These are phyloP conservation scores for Fusarium domesticum DNA, from an alignment of 2,329 filamentous ascomycete genomes.

Conservation along the genomic window DNA sequence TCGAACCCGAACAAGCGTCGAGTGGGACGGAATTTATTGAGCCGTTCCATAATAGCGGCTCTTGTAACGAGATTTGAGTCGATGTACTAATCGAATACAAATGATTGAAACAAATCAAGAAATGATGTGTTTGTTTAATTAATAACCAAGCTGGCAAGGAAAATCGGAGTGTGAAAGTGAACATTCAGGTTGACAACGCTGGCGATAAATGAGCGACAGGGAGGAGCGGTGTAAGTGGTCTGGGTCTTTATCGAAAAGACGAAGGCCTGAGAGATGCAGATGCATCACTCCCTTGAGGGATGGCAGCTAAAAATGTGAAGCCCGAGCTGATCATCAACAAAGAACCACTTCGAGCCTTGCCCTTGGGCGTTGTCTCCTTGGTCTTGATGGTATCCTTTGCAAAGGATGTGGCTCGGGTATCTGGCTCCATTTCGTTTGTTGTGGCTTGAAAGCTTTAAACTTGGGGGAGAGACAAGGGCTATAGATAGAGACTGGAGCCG, in stretches of 20 bases:
- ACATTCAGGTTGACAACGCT: conserved; percentile 8
- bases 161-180: neutral
- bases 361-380: conserved; percentile 23
- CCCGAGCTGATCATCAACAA: conserved; percentile 29
- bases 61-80: conserved; percentile 4
- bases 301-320: conserved; percentile 29
- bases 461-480: conserved; percentile 1
- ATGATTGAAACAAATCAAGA: neutral
- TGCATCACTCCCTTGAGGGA: conserved; percentile 21
- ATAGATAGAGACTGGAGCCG: conserved; percentile 2
- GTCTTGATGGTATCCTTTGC: conserved; percentile 26
- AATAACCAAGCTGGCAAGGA: neutral
- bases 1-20: conserved; percentile 20
- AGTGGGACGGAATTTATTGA: conserved; percentile 12
- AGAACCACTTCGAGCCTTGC: conserved; percentile 25
- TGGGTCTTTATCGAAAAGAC: conserved; percentile 25
- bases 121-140: neutral
- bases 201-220: conserved; percentile 18
- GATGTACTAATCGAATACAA: neutral
- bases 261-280: conserved; percentile 26
- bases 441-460: neutral
- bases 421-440: conserved; percentile 21
- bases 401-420: conserved; percentile 25
- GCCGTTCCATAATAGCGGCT: conserved; percentile 12
- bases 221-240: conserved; percentile 1